Conservation (phyloP, 345 rosid species). For the Bretschneidera sinensis region DNA sequence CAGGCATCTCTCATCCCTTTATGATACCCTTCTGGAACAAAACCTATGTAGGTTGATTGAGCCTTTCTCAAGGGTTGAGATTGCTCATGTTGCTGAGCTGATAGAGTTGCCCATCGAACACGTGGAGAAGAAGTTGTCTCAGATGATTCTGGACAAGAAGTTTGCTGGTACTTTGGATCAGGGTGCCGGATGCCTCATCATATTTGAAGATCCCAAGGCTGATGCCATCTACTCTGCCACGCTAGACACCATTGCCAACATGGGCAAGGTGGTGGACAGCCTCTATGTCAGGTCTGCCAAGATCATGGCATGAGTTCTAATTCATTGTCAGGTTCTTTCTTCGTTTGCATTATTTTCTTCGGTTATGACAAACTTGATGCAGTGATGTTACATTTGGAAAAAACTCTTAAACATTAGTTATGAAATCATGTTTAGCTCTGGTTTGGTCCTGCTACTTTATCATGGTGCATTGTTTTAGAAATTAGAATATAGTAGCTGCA, state of each 20-base stretch:
- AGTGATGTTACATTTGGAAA: no score
- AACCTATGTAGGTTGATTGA: slow-evolving; percentile 65
- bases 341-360: no score
- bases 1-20: slow-evolving; percentile 58
- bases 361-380: no score
- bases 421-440: no score
- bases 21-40: slow-evolving; percentile 63
- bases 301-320: slow-evolving; percentile 43
- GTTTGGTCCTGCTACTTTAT: no score
- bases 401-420: no score
- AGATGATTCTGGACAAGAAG: slow-evolving; percentile 69
- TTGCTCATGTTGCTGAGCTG: slow-evolving; percentile 53
- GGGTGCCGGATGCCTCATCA: slow-evolving; percentile 71
- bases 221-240: slow-evolving; percentile 60
- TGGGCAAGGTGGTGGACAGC: slow-evolving; percentile 73
- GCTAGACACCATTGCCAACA: slow-evolving; percentile 57
- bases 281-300: slow-evolving; percentile 67
- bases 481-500: no score
- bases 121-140: slow-evolving; percentile 64
- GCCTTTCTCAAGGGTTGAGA: slow-evolving; percentile 66
- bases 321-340: no score
- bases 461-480: no score
- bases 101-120: slow-evolving; percentile 45
- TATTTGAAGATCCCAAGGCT: slow-evolving; percentile 53
- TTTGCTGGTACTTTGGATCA: slow-evolving; percentile 69